Evolutionary conservation across 768 basidiomycete genomes (phyloP).

Genomic region (Phylloporus sp.): DNA sequence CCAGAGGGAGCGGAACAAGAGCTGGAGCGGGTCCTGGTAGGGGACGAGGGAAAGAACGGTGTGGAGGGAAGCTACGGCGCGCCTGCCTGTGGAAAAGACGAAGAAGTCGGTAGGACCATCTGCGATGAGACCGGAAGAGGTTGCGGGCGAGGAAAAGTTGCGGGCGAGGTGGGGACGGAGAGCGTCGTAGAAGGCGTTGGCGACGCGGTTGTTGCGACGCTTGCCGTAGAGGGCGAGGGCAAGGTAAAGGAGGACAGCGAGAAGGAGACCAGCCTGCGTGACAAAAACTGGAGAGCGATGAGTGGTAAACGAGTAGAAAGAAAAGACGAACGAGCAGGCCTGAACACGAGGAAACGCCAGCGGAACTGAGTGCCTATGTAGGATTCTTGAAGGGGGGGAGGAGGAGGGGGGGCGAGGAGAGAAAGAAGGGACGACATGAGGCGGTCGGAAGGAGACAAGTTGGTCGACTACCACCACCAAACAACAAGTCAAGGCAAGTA

Average conservation of each 20-base stretch:
- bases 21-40: slow-evolving; percentile 77
- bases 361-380: slow-evolving; percentile 74
- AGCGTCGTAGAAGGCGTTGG: slow-evolving; percentile 61
- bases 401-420: slow-evolving; percentile 11
- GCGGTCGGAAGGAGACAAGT: neutral
- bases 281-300: slow-evolving; percentile 49
- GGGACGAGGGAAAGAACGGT: slow-evolving; percentile 74
- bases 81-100: slow-evolving; percentile 83
- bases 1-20: slow-evolving; percentile 55
- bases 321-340: slow-evolving; percentile 61
- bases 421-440: slow-evolving; percentile 21
- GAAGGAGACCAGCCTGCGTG: slow-evolving; percentile 57
- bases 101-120: slow-evolving; percentile 82
- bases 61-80: slow-evolving; percentile 73
- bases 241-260: slow-evolving; percentile 53
- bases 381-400: slow-evolving; percentile 32
- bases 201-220: slow-evolving; percentile 53
- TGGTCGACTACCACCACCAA: slow-evolving; percentile 10
- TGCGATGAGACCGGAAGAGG: slow-evolving; percentile 46
- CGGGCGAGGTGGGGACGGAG: slow-evolving; percentile 54
- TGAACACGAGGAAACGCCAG: slow-evolving; percentile 75
- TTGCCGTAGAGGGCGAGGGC: slow-evolving; percentile 58
- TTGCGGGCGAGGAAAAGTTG: slow-evolving; percentile 72
- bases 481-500: slow-evolving; percentile 15
- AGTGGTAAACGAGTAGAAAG: neutral